Base-by-base conservation (phyloP, 2,329 filamentous ascomycete species). In the Aureobasidium subglaciale region DNA sequence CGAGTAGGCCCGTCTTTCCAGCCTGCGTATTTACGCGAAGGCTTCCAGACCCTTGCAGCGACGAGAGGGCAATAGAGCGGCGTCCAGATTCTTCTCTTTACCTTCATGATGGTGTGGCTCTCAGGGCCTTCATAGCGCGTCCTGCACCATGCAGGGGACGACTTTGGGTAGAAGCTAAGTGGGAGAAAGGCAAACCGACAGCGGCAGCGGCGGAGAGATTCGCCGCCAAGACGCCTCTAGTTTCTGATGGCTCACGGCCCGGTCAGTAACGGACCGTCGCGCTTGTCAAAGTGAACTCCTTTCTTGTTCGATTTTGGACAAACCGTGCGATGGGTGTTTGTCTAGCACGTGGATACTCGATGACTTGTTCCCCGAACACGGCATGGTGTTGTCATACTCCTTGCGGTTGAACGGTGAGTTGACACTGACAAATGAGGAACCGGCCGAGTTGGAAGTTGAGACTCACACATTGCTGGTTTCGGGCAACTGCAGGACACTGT, bases 101-200 rank as follows among this genome's bases (percentile, higher is more conserved):
- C n/a, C 9, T 16, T 29, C n/a, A 16, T 30, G 27, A 16, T 45
- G 42, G 43, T 48, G 43, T 48, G 43, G 43, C 43, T 34, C 8
- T 35, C 11, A 3, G 7, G 20, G 1, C 15, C 43, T 18, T 25
- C 38, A 18, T 54, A 54, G 50, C 30, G 50, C 30, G n/a, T 43
- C 13, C 50, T 42, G 50, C 38, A 54, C 2, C 38, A 54, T 54
- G 50, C 50, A 54, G 50, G 50, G 50, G 50, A 54, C 27, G 50
- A 52, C 48, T 40, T 52, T 29, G 25, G 35, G 18, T 24, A 11
- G 24, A 52, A 41, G 15, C 24, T 20, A 54, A 34, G 43, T 43
- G 16, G 11, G 4, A 13, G 7, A 38, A 40, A 29, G 20, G 34
- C n/a, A 27, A 49, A 25, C 11, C 5, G 45, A 7, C 42, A 20